phyloP scores from a whole-genome alignment of 1,284 basidiomycete genomes.

The Tilletia walkeri region DNA sequence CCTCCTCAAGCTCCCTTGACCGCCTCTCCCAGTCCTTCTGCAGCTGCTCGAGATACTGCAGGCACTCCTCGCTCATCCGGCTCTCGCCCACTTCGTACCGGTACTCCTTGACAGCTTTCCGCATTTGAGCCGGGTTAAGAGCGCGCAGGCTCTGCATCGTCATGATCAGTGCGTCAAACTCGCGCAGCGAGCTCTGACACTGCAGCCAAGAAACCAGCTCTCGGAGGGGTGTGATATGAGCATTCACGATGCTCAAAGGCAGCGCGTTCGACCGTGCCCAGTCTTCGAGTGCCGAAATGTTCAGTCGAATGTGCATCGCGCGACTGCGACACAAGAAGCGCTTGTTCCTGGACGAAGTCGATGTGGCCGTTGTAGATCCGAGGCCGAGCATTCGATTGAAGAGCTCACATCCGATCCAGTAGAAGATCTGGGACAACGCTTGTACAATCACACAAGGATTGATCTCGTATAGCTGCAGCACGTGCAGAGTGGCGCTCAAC shows the following conservation, averaged over 20 bases:
- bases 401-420: conserved; percentile 78
- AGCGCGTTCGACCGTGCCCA: conserved; percentile 82
- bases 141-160: conserved; percentile 82
- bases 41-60: conserved; percentile 85
- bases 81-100: conserved; percentile 90
- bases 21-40: conserved; percentile 90
- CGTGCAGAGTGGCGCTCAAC: conserved; percentile 79
- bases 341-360: conserved; percentile 58
- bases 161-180: conserved; percentile 82
- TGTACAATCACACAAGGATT: conserved; percentile 87
- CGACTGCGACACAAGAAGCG: conserved; percentile 88
- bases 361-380: conserved; percentile 31
- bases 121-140: conserved; percentile 92
- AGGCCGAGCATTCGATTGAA: conserved; percentile 85
- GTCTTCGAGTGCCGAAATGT: conserved; percentile 80
- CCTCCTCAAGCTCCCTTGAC: not conserved
- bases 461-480: conserved; percentile 82
- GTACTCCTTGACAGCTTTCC: conserved; percentile 87
- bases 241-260: conserved; percentile 71
- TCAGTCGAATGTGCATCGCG: conserved; percentile 86
- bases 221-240: conserved; percentile 77
- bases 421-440: conserved; percentile 90
- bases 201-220: conserved; percentile 85
- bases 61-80: conserved; percentile 88
- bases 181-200: conserved; percentile 62